A percentile compares a stretch with the other conserved stretches of the same genome.
phyloP scores from a whole-genome alignment of 805 yeast species.

The Monosporozyma aquatica region DNA sequence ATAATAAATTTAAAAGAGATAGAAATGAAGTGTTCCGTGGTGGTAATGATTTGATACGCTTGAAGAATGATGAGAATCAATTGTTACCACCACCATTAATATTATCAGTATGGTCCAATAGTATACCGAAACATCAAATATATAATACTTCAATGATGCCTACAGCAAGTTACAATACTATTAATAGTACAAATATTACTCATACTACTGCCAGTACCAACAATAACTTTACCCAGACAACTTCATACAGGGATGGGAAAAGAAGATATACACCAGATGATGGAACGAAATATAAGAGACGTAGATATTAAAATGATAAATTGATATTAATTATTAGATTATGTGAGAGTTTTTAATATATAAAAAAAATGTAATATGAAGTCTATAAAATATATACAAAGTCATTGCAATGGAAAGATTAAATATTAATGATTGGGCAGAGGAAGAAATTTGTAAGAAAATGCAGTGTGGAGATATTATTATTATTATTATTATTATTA shows the following conservation, averaged over 20 bases:
- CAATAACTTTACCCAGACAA: neutral
- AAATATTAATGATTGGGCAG: too few relatives aligned
- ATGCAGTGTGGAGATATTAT: too few relatives aligned
- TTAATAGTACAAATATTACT: slow-evolving; percentile 2
- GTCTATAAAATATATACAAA: too few relatives aligned
- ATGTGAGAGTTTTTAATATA: too few relatives aligned
- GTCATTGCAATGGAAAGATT: too few relatives aligned
- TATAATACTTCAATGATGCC: too few relatives aligned
- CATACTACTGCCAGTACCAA: neutral
- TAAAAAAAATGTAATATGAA: too few relatives aligned
- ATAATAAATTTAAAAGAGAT: neutral
- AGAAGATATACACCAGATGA: neutral
- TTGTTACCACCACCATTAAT: slow-evolving; percentile 14
- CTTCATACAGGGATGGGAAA: neutral
- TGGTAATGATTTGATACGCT: neutral
- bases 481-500: too few relatives aligned
- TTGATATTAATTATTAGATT: too few relatives aligned
- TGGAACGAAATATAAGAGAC: neutral
- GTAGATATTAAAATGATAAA: neutral
- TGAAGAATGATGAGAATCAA: neutral
- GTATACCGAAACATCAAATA: slow-evolving; percentile 9
- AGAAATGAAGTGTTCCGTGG: slow-evolving; percentile 2
- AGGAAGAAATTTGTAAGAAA: too few relatives aligned
- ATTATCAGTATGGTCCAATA: slow-evolving; percentile 12
- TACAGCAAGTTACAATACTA: too few relatives aligned